phyloP scores from a whole-genome alignment of 371 early-diverging fungal genomes.

The Mucor piriformis region DNA sequence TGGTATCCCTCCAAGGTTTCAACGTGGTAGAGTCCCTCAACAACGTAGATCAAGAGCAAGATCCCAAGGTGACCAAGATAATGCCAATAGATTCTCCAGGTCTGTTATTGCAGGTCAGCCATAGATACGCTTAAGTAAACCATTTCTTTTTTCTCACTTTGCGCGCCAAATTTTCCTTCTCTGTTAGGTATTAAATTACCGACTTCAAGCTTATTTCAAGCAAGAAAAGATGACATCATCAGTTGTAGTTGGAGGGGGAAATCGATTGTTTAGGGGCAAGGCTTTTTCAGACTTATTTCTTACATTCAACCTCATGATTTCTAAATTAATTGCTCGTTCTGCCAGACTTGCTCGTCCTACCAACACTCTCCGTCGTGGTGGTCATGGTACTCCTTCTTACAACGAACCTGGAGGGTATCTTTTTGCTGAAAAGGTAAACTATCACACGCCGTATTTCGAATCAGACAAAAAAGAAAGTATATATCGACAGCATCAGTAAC shows the following conservation, averaged over 20 bases:
- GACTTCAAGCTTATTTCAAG: too few relatives aligned
- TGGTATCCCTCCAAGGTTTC: too few relatives aligned
- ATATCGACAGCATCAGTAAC: not conserved
- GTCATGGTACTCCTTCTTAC: slow-evolving; percentile 54
- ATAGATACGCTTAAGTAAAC: too few relatives aligned
- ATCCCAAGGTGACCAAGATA: too few relatives aligned
- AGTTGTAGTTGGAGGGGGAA: not conserved
- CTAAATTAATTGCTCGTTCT: slow-evolving; percentile 54
- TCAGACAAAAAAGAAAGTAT: not conserved
- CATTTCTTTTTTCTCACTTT: too few relatives aligned
- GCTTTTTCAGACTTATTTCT: not conserved
- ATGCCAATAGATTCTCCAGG: too few relatives aligned
- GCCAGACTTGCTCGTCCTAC: slow-evolving; percentile 53
- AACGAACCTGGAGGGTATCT: slow-evolving; percentile 70
- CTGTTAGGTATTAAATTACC: too few relatives aligned
- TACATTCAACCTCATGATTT: slow-evolving; percentile 39
- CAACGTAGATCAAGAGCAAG: too few relatives aligned
- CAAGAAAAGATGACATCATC: slow-evolving; percentile 3
- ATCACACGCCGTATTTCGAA: not conserved
- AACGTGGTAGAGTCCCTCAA: too few relatives aligned
- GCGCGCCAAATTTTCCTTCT: too few relatives aligned
- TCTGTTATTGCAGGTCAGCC: too few relatives aligned
- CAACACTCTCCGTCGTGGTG: slow-evolving; percentile 57
- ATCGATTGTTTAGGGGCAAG: not conserved
- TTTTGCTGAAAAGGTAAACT: slow-evolving; percentile 67